A percentile compares a stretch with the other conserved stretches of the same genome.
These are phyloP conservation scores for Xylaria sp. DNA, from an alignment of 2,329 filamentous ascomycete species.

Conservation along the genomic window DNA sequence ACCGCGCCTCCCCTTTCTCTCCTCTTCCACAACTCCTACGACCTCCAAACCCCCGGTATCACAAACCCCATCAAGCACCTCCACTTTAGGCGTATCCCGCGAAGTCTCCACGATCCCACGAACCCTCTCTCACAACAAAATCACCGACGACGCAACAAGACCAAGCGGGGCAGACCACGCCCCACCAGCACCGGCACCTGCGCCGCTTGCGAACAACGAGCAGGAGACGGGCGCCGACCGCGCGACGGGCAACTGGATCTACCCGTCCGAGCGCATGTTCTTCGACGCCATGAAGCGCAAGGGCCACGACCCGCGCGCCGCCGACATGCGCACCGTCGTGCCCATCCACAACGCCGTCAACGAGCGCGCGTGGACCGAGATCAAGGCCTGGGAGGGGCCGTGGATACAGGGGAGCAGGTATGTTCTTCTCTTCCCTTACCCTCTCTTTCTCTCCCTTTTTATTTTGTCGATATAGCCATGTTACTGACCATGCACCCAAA, in stretches of 20 bases:
- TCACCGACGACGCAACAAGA: constrained; percentile 42
- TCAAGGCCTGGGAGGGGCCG: constrained; percentile 85
- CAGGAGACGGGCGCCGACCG: constrained; percentile 78
- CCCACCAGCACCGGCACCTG: background rate
- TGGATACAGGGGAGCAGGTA: constrained; percentile 69
- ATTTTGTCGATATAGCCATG: background rate
- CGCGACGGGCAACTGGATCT: constrained; percentile 89
- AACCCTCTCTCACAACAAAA: constrained; percentile 53
- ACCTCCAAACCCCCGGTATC: constrained; percentile 28
- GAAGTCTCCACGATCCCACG: constrained; percentile 84
- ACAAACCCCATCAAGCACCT: constrained; percentile 13
- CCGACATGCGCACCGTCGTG: constrained; percentile 90
- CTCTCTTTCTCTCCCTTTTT: background rate
- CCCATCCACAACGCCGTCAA: constrained; percentile 99
- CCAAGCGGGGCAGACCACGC: constrained; percentile 35
- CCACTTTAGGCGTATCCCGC: constrained; percentile 70
- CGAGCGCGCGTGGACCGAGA: constrained; percentile 94
- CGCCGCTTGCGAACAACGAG: constrained; percentile 75
- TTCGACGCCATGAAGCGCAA: constrained; percentile 97
- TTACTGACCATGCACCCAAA: background rate
- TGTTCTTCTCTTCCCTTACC: constrained; percentile 37
- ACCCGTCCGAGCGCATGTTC: constrained; percentile 97
- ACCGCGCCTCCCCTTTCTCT: constrained; percentile 56
- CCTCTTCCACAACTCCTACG: constrained; percentile 34
- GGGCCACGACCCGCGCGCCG: constrained; percentile 74